Evolutionary conservation across 805 yeast species (phyloP), one percentile per base, ranked within the genome.

Genomic region (Metschnikowia orientalis): DNA sequence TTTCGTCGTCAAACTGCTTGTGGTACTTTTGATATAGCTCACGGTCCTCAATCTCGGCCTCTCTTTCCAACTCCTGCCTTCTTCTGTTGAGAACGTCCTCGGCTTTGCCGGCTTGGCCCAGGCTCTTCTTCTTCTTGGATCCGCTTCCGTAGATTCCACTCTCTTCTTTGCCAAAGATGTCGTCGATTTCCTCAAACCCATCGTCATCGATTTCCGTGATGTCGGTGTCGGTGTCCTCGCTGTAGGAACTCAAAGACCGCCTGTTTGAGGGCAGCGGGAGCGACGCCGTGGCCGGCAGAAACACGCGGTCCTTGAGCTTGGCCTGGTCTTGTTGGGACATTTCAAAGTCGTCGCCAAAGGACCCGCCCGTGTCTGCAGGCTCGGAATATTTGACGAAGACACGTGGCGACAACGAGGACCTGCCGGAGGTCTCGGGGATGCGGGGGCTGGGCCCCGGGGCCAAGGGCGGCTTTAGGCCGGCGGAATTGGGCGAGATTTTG

Each of bases 221-320:
- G 30, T 63, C 69, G 0, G 70, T 65, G 19, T 60, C 67, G 4
- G 51, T 46, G n/a, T 50, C 60, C 34, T 64, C 70, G 34, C 69
- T 60, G 37, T 61, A 61, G 17, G 61, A 66, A 36, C 62, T 53
- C 25, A 62, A 40, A 1, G 62, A 48, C 23, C 48, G 51, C 6
- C 57, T 35, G n/a, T 50, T 37, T 6, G 41, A 25, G 2, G 50
- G 50, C 13, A 47, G 42, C 12, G 37, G 32, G 22, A 41, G 31
- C 8, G 44, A 42, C 3, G 33, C 23, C 4, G 48, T 35, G 21
- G 33, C 47, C 9, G 50, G 50, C 44, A 40, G 45, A 7, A 25
- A 17, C 4, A 28, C 32, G 25, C 32, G 21, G 13, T 28, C 17
- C 12, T 20, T 20, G 28, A 16, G 11, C 18, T 27, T 11, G 21